Percentiles rank a stretch among this genome's conserved stretches.
phyloP scores from a whole-genome alignment of 768 basidiomycete genomes.

The Leccinum arenicola region DNA sequence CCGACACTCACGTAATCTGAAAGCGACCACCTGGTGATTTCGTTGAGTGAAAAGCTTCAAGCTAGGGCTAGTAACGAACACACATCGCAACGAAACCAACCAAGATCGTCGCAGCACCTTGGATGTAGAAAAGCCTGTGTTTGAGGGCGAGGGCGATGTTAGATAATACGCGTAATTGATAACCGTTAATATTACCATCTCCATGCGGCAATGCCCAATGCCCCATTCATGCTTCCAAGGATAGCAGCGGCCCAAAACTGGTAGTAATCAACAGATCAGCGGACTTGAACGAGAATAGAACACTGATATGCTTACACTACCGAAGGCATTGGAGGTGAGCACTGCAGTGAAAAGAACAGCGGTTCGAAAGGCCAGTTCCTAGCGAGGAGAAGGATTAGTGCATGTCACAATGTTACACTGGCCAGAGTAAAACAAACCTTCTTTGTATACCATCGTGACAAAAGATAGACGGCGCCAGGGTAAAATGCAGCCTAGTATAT shows the following conservation, averaged over 20 bases:
- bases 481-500: slow-evolving; percentile 25
- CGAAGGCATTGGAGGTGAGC: slow-evolving; percentile 64
- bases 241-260: slow-evolving; percentile 51
- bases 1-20: slow-evolving; percentile 52
- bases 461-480: slow-evolving; percentile 35
- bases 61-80: background rate
- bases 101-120: background rate
- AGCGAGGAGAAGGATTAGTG: background rate
- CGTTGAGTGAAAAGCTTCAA: background rate
- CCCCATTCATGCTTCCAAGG: slow-evolving; percentile 57
- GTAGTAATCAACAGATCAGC: background rate
- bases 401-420: background rate
- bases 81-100: slow-evolving; percentile 56
- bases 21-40: slow-evolving; percentile 45
- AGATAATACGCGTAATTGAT: background rate
- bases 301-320: slow-evolving; percentile 42
- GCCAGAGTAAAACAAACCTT: slow-evolving; percentile 10
- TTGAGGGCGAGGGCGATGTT: background rate
- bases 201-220: slow-evolving; percentile 66
- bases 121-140: background rate
- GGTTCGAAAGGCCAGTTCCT: slow-evolving; percentile 65
- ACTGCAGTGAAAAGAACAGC: slow-evolving; percentile 58
- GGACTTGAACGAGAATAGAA: background rate
- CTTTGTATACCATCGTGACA: slow-evolving; percentile 27
- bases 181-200: slow-evolving; percentile 48